Evolutionary conservation across 257 asterid genomes (phyloP), one percentile per base, ranked within the genome.

Genomic region (Ballota nigra): DNA sequence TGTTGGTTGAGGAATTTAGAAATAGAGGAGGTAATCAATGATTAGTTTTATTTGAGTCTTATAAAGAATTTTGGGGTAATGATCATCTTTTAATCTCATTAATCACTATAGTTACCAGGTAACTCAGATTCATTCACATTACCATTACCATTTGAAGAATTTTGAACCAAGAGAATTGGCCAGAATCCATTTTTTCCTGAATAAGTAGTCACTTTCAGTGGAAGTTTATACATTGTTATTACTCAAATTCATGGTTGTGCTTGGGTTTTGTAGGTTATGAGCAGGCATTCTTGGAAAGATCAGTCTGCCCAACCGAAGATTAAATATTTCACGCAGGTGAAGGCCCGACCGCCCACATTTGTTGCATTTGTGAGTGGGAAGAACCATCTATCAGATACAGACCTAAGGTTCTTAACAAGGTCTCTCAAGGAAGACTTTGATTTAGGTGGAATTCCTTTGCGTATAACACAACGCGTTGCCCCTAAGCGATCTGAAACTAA

Each of bases 281-380:
- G 97, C 85, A 78, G 97, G 70, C 99, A 92, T 80, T 95, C 98
- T 13, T 95, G 98, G 98, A 92, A 92, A 83, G 97, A 89, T 68
- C 88, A 81, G 72, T 84, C 99, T 0, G 85, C 98, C 51, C 98
- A 95, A 76, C 98, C 99, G 8, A 95, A 95, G 91, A 81, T 95
- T 52, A 92, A 92, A 59, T 95, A 95, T 70, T 95, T 95, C 86
- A 89, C 98, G 51, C 99, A 95, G 73, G 98, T 92, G 74, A 95
- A 92, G 86, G 98, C 98, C 15, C 87, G 99, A 24, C 98, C 96
- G 9, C 99, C 99, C n/a, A 95, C 98, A 38, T 92, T 92, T 55
- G 90, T 92, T 20, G 98, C 98, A 13, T 95, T 95, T 51, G 81
- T 92, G 76, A 92, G 89, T 8, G 89, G 96, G 38, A 89, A 88